Percentiles rank a stretch among this genome's conserved stretches.
Evolutionary conservation across 2,329 filamentous ascomycete genomes (phyloP).

Genomic region (Penicillium verrucosum): DNA sequence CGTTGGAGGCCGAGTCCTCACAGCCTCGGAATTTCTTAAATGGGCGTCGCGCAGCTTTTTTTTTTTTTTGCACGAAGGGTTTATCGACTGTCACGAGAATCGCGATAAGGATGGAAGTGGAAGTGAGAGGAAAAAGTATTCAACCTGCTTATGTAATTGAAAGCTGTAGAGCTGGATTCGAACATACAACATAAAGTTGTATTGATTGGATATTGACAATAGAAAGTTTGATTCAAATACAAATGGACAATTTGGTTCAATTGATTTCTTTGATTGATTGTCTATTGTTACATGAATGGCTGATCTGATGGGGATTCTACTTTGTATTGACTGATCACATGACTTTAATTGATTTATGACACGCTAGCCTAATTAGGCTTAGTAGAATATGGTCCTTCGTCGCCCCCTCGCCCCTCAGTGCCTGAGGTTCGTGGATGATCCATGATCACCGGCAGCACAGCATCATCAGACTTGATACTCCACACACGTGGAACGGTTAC

Average conservation of each 20-base stretch:
- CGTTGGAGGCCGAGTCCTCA: slow-evolving; percentile 3
- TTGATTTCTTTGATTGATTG: not conserved
- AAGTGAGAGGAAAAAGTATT: slow-evolving; percentile 6
- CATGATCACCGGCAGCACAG: not conserved
- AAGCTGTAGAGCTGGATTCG: not conserved
- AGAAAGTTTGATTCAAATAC: not conserved
- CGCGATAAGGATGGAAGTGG: slow-evolving; percentile 9
- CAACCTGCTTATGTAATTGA: not conserved
- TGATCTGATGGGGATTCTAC: not conserved
- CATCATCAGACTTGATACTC: not conserved
- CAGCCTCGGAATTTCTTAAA: not conserved
- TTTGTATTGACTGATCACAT: not conserved
- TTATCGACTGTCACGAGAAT: slow-evolving; percentile 9
- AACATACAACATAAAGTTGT: not conserved
- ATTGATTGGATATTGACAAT: not conserved
- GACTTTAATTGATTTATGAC: not conserved
- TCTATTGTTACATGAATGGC: not conserved
- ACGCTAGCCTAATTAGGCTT: not conserved
- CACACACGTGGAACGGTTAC: not conserved
- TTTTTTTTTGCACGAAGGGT: slow-evolving; percentile 1
- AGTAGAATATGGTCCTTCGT: not conserved
- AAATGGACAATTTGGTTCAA: not conserved
- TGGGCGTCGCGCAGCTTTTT: not conserved
- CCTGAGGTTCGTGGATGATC: slow-evolving; percentile 1
- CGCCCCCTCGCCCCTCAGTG: not conserved